phyloP scores from a whole-genome alignment of 768 basidiomycete genomes.

The Kwoniella dejecticola region DNA sequence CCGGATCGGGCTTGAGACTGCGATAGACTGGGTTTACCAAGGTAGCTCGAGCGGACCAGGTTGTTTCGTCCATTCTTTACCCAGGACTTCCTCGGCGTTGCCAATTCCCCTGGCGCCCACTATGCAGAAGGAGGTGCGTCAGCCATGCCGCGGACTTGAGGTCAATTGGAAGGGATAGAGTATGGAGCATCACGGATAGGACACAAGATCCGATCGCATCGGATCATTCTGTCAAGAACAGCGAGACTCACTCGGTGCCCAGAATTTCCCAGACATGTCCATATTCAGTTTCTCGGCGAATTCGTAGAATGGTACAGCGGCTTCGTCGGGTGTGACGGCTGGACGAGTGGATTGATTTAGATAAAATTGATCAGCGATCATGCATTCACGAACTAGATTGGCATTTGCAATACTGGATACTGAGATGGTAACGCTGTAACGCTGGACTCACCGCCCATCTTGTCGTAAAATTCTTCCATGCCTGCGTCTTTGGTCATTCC shows the following conservation, averaged over 20 bases:
- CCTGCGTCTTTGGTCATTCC: constrained; percentile 59
- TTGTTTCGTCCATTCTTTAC: constrained; percentile 56
- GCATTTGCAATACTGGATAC: too few species aligned
- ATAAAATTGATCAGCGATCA: too few species aligned
- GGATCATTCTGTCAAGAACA: too few species aligned
- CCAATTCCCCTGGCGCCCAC: constrained; percentile 57
- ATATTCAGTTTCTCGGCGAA: constrained; percentile 57
- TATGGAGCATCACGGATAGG: too few species aligned
- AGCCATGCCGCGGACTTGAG: too few species aligned
- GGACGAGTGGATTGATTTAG: neutral
- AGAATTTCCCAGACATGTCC: constrained; percentile 58
- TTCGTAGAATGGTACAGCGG: constrained; percentile 57
- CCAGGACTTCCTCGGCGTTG: constrained; percentile 58
- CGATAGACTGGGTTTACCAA: too few species aligned
- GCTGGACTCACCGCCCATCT: constrained; percentile 59
- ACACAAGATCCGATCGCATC: too few species aligned
- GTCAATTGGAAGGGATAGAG: too few species aligned
- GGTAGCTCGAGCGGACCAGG: constrained; percentile 57
- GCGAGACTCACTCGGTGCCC: constrained; percentile 60
- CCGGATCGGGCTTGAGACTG: too few species aligned
- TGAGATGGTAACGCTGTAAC: too few species aligned
- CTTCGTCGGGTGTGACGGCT: constrained; percentile 60
- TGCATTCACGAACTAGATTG: too few species aligned
- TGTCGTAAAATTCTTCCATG: constrained; percentile 59
- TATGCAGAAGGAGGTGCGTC: neutral